Evolutionary conservation across 257 asterid genomes (phyloP).

Genomic region (Knoxia roxburghii): DNA sequence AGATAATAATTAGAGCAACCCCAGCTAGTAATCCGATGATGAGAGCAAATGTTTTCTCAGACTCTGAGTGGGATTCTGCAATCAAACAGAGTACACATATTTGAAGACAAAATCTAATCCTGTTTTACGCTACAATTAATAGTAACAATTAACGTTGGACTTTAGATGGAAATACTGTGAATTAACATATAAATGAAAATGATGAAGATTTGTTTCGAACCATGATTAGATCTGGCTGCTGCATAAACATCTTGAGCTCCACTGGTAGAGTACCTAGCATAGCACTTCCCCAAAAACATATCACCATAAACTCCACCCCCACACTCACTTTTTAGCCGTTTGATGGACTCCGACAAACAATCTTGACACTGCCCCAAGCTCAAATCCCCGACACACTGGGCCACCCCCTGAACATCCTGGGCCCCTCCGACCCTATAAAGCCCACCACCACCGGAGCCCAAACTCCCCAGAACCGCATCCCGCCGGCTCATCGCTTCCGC

Average conservation of each 20-base stretch:
- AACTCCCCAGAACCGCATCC: constrained; percentile 55
- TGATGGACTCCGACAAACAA: constrained; percentile 70
- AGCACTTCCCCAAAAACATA: constrained; percentile 82
- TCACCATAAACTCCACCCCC: constrained; percentile 91
- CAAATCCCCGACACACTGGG: constrained; percentile 91
- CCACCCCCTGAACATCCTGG: constrained; percentile 69
- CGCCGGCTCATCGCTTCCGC: constrained; percentile 51
- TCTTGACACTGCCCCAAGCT: constrained; percentile 82
- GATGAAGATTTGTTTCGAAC: constrained; percentile 28
- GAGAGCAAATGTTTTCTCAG: constrained; percentile 85
- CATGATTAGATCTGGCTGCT: constrained; percentile 41
- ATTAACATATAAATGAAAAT: no score
- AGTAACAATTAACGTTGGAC: no score
- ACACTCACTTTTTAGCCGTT: constrained; percentile 73
- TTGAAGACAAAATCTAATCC: background rate
- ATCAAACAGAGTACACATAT: background rate
- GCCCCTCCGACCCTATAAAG: constrained; percentile 70
- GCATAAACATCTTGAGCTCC: constrained; percentile 53
- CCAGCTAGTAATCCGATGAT: constrained; percentile 82
- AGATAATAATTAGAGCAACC: constrained; percentile 64
- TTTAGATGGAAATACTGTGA: no score
- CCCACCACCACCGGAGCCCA: constrained; percentile 71
- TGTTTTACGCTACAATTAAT: no score
- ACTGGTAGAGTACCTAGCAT: constrained; percentile 75
- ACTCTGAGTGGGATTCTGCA: constrained; percentile 50